A percentile compares a stretch with the other conserved stretches of the same genome.
These are phyloP conservation scores for Tubosaeta sp. DNA, from an alignment of 768 basidiomycete species.

Conservation along the genomic window DNA sequence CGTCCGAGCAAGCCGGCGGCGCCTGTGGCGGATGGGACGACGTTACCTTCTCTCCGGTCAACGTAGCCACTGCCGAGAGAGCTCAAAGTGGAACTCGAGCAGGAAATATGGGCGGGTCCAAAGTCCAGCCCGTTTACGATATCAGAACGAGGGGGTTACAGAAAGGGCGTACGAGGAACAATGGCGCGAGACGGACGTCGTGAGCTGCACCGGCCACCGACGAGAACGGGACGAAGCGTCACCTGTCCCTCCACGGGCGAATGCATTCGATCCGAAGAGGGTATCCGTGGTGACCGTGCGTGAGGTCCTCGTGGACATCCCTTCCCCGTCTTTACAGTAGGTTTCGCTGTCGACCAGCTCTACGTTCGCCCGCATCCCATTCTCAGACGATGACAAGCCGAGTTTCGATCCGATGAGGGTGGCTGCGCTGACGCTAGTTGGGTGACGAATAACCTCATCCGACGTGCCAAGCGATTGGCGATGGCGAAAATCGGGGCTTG, in stretches of 20 bases:
- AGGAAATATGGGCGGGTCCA: constrained; percentile 58
- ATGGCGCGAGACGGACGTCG: constrained; percentile 24
- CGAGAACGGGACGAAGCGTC: constrained; percentile 47
- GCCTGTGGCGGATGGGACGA: constrained; percentile 19
- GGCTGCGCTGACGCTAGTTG: neutral
- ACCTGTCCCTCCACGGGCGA: constrained; percentile 43
- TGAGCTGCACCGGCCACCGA: constrained; percentile 46
- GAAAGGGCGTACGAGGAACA: neutral
- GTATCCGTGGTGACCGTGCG: constrained; percentile 22
- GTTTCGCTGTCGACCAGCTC: neutral
- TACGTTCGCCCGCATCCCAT: neutral
- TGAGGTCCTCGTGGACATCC: neutral
- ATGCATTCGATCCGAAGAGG: constrained; percentile 53
- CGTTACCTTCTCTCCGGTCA: constrained; percentile 57
- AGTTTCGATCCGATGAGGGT: neutral
- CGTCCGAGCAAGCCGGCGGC: constrained; percentile 57
- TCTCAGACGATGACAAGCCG: neutral
- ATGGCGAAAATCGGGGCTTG: neutral
- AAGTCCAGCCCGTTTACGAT: constrained; percentile 44
- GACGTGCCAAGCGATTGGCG: neutral
- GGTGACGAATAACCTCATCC: neutral
- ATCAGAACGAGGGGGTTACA: neutral
- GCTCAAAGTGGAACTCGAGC: constrained; percentile 45
- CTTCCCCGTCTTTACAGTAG: neutral
- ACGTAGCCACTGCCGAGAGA: constrained; percentile 50